These are phyloP conservation scores for Russula virescens DNA, from an alignment of 768 basidiomycete species.

Conservation along the genomic window DNA sequence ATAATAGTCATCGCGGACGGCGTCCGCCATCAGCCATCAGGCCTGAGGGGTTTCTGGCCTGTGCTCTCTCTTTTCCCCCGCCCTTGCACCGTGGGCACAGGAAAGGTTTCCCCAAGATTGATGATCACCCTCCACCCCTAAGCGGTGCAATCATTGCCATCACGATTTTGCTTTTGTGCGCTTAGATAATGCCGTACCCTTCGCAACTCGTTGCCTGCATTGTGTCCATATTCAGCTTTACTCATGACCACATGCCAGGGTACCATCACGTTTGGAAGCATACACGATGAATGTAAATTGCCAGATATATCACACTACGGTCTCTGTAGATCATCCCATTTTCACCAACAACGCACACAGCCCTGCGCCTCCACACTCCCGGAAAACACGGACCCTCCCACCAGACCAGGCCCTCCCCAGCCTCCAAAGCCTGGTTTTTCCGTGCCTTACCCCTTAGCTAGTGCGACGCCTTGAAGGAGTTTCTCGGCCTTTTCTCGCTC, in stretches of 20 bases:
- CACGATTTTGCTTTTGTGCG: conserved; percentile 15
- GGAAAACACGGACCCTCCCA: conserved; percentile 15
- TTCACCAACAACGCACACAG: conserved; percentile 8
- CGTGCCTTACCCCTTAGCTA: conserved; percentile 29
- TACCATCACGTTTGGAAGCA: conserved; percentile 20
- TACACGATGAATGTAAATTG: conserved; percentile 20
- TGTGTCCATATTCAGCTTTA: conserved; percentile 22
- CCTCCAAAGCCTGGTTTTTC: background rate
- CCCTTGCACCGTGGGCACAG: background rate
- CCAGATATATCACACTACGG: conserved; percentile 15
- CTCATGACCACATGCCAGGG: conserved; percentile 23
- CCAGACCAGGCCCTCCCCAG: conserved; percentile 20
- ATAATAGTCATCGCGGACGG: background rate
- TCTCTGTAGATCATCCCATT: conserved; percentile 20
- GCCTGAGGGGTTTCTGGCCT: too few species aligned
- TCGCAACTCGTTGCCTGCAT: conserved; percentile 22
- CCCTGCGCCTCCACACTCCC: conserved; percentile 10
- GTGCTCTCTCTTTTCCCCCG: background rate
- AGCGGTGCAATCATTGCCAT: conserved; percentile 19
- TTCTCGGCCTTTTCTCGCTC: conserved; percentile 79
- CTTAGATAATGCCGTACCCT: conserved; percentile 26
- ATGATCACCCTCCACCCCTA: conserved; percentile 1
- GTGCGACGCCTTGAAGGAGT: conserved; percentile 53
- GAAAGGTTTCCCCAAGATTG: background rate
- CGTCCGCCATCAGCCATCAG: background rate